Evolutionary conservation across 1,139 yeast genomes (phyloP).

Genomic region (Candida sp.): DNA sequence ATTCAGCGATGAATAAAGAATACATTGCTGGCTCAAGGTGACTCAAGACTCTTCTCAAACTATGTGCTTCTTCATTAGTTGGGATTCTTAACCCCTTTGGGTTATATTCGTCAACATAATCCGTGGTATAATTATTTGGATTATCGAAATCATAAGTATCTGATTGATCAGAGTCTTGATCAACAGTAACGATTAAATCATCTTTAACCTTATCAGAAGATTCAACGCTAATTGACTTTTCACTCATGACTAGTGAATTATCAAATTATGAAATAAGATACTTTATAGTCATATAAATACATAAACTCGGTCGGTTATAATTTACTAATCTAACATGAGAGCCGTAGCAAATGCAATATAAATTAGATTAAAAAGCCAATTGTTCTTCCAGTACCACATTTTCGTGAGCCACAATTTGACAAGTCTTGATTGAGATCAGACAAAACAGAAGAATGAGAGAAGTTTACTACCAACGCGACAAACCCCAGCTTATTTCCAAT

Average conservation of each 20-base stretch:
- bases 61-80: constrained; percentile 37
- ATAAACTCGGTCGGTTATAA: no score
- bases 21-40: constrained; percentile 15
- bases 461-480: no score
- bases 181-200: not conserved
- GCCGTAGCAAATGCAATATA: not conserved
- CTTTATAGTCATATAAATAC: no score
- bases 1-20: constrained; percentile 33
- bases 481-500: no score
- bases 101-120: constrained; percentile 26
- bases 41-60: constrained; percentile 39
- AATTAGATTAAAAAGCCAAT: not conserved
- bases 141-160: constrained; percentile 19
- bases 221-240: not conserved
- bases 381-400: not conserved
- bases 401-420: no score
- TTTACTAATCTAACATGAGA: not conserved
- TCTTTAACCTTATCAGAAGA: not conserved
- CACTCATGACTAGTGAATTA: not conserved
- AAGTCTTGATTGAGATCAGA: no score
- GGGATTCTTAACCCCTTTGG: constrained; percentile 35
- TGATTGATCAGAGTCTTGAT: not conserved
- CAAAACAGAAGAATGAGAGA: no score
- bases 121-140: constrained; percentile 21
- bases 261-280: no score